Conservation (phyloP, 192 early-diverging fungal species). For the Ambispora gerdemannii region DNA sequence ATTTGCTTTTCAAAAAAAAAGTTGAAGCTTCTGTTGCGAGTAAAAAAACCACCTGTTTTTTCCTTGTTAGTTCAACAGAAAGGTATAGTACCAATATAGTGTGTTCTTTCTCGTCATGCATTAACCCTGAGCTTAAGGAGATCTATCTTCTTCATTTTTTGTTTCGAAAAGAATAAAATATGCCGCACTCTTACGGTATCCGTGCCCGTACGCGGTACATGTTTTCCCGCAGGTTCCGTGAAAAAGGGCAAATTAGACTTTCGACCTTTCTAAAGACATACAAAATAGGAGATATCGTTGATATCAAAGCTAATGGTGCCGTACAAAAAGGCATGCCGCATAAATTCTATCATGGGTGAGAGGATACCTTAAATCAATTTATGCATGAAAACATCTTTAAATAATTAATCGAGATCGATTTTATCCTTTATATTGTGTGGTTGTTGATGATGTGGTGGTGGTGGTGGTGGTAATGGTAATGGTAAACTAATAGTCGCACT, state of each 20-base stretch:
- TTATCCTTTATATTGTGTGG: too few species aligned
- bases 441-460: too few species aligned
- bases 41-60: neutral
- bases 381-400: too few species aligned
- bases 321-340: conserved; percentile 99
- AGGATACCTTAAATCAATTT: neutral
- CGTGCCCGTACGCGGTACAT: conserved; percentile 98
- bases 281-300: conserved; percentile 99
- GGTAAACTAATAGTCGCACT: conserved; percentile 90
- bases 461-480: too few species aligned
- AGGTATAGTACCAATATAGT: neutral
- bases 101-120: neutral
- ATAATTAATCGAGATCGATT: too few species aligned
- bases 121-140: neutral
- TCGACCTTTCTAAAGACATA: conserved; percentile 98
- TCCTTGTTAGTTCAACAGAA: neutral
- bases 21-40: neutral
- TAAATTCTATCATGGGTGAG: conserved; percentile 98
- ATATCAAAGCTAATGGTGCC: conserved; percentile 99
- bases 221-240: conserved; percentile 95
- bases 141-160: neutral
- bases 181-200: conserved; percentile 89
- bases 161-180: conserved; percentile 33
- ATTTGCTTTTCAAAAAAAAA: neutral
- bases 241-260: conserved; percentile 87